phyloP scores from a whole-genome alignment of 805 yeast species.

The Wickerhamiella lipophila region DNA sequence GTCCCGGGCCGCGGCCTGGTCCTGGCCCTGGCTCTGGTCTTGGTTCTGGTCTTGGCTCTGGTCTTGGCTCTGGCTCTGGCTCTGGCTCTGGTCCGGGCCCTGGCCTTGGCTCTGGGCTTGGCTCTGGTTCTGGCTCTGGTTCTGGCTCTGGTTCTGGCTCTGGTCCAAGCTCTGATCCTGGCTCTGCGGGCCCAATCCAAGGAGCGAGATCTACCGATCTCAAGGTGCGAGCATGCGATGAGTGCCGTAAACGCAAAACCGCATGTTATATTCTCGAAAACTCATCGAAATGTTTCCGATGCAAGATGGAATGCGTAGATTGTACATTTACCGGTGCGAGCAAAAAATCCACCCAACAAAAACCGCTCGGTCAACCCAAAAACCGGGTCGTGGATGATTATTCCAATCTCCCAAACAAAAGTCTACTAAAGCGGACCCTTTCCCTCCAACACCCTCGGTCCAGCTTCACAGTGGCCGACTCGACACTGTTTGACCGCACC shows the following conservation, averaged over 20 bases:
- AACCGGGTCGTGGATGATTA: constrained; percentile 45
- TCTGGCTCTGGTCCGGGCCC: too few relatives aligned
- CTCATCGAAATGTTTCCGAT: constrained; percentile 50
- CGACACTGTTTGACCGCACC: constrained; percentile 67
- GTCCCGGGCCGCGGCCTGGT: background rate
- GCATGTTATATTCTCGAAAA: constrained; percentile 57
- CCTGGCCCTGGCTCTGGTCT: background rate
- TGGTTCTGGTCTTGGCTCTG: background rate
- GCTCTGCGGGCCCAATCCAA: too few relatives aligned
- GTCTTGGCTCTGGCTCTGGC: too few relatives aligned
- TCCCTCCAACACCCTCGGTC: constrained; percentile 83
- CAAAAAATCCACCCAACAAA: constrained; percentile 26
- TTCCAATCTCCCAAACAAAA: constrained; percentile 47
- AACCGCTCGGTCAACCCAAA: constrained; percentile 11
- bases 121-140: too few relatives aligned
- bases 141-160: too few relatives aligned
- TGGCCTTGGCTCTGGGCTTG: too few relatives aligned
- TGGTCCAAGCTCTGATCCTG: too few relatives aligned
- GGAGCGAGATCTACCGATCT: constrained; percentile 16
- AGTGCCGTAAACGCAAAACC: constrained; percentile 67
- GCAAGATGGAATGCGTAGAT: constrained; percentile 57
- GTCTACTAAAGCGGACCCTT: constrained; percentile 52
- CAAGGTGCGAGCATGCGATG: constrained; percentile 56
- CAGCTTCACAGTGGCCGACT: constrained; percentile 77
- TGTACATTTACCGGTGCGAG: constrained; percentile 55